Evolutionary conservation across 768 basidiomycete genomes (phyloP), one percentile per base, ranked within the genome.

Genomic region (Lactarius quietus): DNA sequence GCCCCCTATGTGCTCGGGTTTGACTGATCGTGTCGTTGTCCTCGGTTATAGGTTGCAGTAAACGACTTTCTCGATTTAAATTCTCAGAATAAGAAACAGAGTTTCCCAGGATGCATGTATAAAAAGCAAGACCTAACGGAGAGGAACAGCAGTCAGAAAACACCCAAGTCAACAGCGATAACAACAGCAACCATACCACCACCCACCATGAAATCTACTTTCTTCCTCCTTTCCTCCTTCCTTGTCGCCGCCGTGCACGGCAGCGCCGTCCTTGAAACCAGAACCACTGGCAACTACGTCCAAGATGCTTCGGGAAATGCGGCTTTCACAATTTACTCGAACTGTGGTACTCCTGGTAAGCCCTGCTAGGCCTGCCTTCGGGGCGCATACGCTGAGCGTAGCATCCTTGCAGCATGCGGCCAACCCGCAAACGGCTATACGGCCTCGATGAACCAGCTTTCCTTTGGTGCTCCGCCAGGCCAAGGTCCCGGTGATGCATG

Each of bases 401-500:
- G 7, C 28, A 33, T 4, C 39, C 53, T 14, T 26, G 10, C 29
- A 81, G 84, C 84, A 20, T 86, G 85, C 69, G 85, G 86, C 7
- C 76, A 78, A 64, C 68, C 77, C 23, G 82, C 78, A 3, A 73
- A 69, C 29, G 85, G 85, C 4, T 85, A 74, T 71, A 84, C 83
- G 6, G 84, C 84, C 9, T 85, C 85, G 5, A 79, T 86, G 20
- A 84, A 78, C 72, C 84, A 85, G 73, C 78, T 85, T 29, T 74
- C 84, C 1, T 87, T 84, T 63, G 85, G 85, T 52, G 76, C 82
- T 5, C 59, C 72, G n/a, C 80, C 83, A n/a, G 83, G 84, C 0
- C 31, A 73, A 0, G 84, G 84, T 12, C 74, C 83, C 2, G 85
- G 85, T 20, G 85, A 85, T 72, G 85, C 83, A 8, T 87, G 85